Evolutionary conservation across 129 eudicot genomes (phyloP).

Genomic region (Pittosporum tobira): DNA sequence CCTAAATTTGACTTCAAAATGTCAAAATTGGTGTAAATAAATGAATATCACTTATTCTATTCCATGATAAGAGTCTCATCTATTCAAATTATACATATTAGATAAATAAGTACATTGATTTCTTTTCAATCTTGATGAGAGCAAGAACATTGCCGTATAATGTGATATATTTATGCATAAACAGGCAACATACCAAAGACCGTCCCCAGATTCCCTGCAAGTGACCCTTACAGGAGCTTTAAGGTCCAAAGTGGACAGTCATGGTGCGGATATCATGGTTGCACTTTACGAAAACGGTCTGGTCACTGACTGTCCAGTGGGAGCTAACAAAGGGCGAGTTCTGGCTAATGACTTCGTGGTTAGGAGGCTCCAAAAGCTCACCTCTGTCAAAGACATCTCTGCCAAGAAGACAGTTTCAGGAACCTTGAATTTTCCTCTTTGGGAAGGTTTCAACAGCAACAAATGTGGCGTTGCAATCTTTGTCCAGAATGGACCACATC

Average conservation of each 20-base stretch:
- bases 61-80: no score
- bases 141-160: no score
- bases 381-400: slow-evolving; percentile 41
- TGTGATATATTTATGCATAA: neutral
- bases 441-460: slow-evolving; percentile 58
- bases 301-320: slow-evolving; percentile 57
- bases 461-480: slow-evolving; percentile 69
- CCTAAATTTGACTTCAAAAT: no score
- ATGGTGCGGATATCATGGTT: slow-evolving; percentile 62
- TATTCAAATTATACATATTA: no score
- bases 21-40: no score
- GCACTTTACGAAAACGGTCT: slow-evolving; percentile 65
- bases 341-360: slow-evolving; percentile 79
- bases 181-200: slow-evolving; percentile 63
- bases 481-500: slow-evolving; percentile 41
- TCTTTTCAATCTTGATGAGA: no score
- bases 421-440: slow-evolving; percentile 47
- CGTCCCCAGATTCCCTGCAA: slow-evolving; percentile 46
- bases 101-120: no score
- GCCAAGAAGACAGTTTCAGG: slow-evolving; percentile 59
- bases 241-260: slow-evolving; percentile 42
- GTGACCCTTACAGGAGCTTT: slow-evolving; percentile 57
- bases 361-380: slow-evolving; percentile 60
- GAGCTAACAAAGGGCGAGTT: slow-evolving; percentile 68
- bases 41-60: no score